phyloP scores from a whole-genome alignment of 306 rosid species.

The Quercus engelmannii region DNA sequence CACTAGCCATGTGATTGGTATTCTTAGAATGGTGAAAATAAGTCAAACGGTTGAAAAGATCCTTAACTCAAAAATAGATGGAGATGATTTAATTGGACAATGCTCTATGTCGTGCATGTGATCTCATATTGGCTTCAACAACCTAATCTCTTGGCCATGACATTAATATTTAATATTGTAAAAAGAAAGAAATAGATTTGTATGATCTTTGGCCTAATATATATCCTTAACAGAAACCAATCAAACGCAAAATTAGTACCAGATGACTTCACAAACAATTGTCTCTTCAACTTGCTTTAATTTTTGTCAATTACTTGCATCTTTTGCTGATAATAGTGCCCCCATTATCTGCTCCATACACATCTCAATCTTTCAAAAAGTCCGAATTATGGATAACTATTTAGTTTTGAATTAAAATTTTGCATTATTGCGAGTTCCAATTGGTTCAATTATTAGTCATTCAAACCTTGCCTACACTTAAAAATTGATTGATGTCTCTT shows the following conservation, averaged over 20 bases:
- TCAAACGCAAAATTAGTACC: constrained; percentile 17
- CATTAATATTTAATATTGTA: no score
- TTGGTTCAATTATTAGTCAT: no score
- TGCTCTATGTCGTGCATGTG: constrained; percentile 12
- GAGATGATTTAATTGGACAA: background rate
- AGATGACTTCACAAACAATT: constrained; percentile 21
- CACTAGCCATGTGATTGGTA: background rate
- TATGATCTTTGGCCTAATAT: no score
- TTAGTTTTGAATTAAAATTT: constrained; percentile 10
- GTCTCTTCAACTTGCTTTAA: constrained; percentile 30
- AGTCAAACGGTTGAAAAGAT: no score
- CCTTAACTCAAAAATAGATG: no score
- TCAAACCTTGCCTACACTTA: no score
- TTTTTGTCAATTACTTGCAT: constrained; percentile 15
- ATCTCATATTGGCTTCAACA: constrained; percentile 2
- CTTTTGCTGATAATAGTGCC: constrained; percentile 16
- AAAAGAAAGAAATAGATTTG: no score
- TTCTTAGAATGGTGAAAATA: no score
- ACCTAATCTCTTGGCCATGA: no score
- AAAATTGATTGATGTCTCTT: no score
- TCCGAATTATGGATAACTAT: constrained; percentile 4
- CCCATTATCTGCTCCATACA: constrained; percentile 15
- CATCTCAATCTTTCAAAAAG: background rate
- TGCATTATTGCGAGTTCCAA: no score
- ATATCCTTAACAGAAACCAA: background rate